Base-by-base conservation (phyloP, 164 flowering plant genomes). In the Warburgia ugandensis region DNA sequence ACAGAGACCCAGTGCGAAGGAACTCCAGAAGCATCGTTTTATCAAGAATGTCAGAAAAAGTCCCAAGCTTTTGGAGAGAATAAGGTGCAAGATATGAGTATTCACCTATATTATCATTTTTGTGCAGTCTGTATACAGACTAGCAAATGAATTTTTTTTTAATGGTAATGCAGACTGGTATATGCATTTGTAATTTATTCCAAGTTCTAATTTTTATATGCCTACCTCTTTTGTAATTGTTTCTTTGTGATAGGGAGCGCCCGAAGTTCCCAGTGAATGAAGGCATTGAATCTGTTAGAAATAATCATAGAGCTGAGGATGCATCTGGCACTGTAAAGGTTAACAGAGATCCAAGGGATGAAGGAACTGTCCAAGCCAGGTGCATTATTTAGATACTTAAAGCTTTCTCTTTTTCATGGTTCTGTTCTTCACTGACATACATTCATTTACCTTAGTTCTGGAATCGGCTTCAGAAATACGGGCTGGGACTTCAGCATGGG, bases 1-100 rank as follows among this genome's bases (percentile, higher is more conserved):
- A 48, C 79, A 92, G 96, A 77, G 99, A 65, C 78, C 83, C 56
- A 88, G 95, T 83, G 99, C 99, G 32, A 92, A 84, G 71, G 99
- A 92, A 62, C 96, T 92, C 44, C 63, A 86, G 32, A 92, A 77
- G 73, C 86, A 81, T 64, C 94, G 95, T 9, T 88, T 92, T 54
- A 83, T 92, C 54, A 78, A 68, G 68, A 86, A 72, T 76, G 95
- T 87, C 27, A 80, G 91, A 67, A 92, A 83, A 76, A 86, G 83
- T 59, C 83, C 80, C 30, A 78, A 70, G 76, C 95, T 92, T 59
- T 64, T 78, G 68, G 99, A 92, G 67, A 83, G 95, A 75, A 92
- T 92, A 73, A 83, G 87, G 99, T 92, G 50, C 38, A 30, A 35
- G 27, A 5, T 42, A 6, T 37, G 30, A 48, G 9, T 31, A 29